phyloP scores from a whole-genome alignment of 2,329 filamentous ascomycete genomes.

The Ophiostoma sp. region DNA sequence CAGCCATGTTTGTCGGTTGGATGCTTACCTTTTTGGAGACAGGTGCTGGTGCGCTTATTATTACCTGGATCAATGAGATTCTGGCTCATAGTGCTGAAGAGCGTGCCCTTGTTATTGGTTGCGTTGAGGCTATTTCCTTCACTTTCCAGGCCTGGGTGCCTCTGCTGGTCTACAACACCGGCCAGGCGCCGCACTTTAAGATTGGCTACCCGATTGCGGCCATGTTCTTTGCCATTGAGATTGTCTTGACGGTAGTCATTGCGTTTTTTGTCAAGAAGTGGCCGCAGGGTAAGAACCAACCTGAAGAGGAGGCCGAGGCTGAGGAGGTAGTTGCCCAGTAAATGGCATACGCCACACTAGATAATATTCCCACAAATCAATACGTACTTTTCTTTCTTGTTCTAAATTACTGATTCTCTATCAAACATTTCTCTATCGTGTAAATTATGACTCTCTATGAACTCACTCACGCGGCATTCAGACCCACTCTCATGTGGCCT shows the following conservation, averaged over 20 bases:
- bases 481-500: not conserved
- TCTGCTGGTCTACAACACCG: constrained; percentile 26
- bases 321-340: not conserved
- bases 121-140: constrained; percentile 25
- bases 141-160: constrained; percentile 28
- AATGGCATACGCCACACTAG: not conserved
- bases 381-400: not conserved
- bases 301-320: not conserved
- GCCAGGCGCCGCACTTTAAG: constrained; percentile 29
- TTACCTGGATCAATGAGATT: constrained; percentile 28
- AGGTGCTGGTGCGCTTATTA: constrained; percentile 23
- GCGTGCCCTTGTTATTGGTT: constrained; percentile 25
- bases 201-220: constrained; percentile 35
- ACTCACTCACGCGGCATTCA: not conserved
- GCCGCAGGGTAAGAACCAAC: not conserved
- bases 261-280: not conserved
- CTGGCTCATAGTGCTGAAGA: constrained; percentile 23
- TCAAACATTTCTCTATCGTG: not conserved
- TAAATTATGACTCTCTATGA: too few relatives aligned
- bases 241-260: not conserved
- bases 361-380: not conserved
- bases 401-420: too few relatives aligned
- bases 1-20: constrained; percentile 24
- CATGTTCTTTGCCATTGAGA: constrained; percentile 35
- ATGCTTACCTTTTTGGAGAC: constrained; percentile 24